Base-by-base conservation (phyloP, 495 filamentous ascomycete genomes). In the Aspergillus campestris region DNA sequence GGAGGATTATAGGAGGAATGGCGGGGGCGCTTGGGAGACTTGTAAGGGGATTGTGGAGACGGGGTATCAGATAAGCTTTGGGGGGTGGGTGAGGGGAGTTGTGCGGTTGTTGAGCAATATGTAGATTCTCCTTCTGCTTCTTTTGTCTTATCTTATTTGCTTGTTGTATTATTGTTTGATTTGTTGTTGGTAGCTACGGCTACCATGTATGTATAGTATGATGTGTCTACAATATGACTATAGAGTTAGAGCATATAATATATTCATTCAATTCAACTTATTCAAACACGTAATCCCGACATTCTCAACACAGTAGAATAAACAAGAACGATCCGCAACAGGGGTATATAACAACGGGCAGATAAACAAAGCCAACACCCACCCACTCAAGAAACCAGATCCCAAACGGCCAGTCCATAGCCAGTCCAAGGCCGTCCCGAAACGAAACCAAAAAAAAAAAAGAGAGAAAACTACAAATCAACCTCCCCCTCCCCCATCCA, bases 41-140 rank as follows among this genome's bases (percentile, higher is more conserved):
- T 78, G 75, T 50, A 75, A 66, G 59, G 81, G 78, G 7, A 67
- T 84, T 41, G 73, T 82, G 27, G 75, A 82, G 65, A 64, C 80
- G 24, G 81, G 79, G 42, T 83, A 84, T 63, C 74, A 74, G 49
- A 58, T 80, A 45, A 70, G 62, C 9, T 49, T 74, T 37, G 62
- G 51, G 38, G 73, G 70, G 34, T 67, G 73, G 49, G 45, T 74
- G 24, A 58, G 44, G 43, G 80, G 79, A 32, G 56, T 82, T 35
- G 39, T 65, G 44, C 63, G 65, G 43, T 59, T 82, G 44, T 49
- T 78, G 48, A 55, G 62, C 38, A 73, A 73, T 55, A 65, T 71
- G 64, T 71, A 45, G 18, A 2, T 24, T 24, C 18, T 4, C 4
- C 18, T 4, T 4, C 18, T 4, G 18, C 18, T 24, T 24, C 18